A percentile compares a stretch with the other conserved stretches of the same genome.
Conservation (phyloP, 192 early-diverging fungal species). For the Backusella liffmaniae region DNA sequence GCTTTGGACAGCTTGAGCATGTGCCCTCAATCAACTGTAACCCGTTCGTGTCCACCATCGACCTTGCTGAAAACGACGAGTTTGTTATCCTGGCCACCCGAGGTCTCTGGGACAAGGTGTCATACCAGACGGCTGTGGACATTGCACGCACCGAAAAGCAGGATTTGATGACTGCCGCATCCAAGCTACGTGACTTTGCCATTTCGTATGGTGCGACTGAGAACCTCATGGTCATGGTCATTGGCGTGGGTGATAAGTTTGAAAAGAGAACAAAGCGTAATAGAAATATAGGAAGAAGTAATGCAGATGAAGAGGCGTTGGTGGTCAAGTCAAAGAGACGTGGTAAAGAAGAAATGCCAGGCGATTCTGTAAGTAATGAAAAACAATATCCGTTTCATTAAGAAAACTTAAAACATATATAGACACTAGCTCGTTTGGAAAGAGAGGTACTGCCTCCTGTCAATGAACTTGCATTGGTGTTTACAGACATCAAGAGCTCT, state of each 20-base stretch:
- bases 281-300: conserved; percentile 20
- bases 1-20: conserved; percentile 85
- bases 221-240: conserved; percentile 85
- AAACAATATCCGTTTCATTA: not conserved
- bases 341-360: conserved; percentile 45
- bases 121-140: conserved; percentile 79
- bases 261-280: conserved; percentile 30
- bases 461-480: conserved; percentile 82
- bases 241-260: conserved; percentile 82
- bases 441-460: conserved; percentile 83
- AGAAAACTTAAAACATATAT: not conserved
- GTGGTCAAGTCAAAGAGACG: conserved; percentile 40
- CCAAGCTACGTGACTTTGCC: conserved; percentile 85
- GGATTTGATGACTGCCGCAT: conserved; percentile 71
- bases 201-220: conserved; percentile 76
- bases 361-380: conserved; percentile 47
- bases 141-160: conserved; percentile 77
- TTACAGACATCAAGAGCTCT: conserved; percentile 95
- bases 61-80: conserved; percentile 78
- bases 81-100: conserved; percentile 73
- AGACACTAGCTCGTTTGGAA: conserved; percentile 59
- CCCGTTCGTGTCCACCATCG: conserved; percentile 70
- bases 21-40: conserved; percentile 83
- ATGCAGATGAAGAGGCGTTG: conserved; percentile 11
- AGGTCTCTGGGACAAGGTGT: conserved; percentile 79